A percentile compares a stretch with the other conserved stretches of the same genome.
Evolutionary conservation across 2,329 filamentous ascomycete genomes (phyloP).

Genomic region (Diaporthe ampelina): DNA sequence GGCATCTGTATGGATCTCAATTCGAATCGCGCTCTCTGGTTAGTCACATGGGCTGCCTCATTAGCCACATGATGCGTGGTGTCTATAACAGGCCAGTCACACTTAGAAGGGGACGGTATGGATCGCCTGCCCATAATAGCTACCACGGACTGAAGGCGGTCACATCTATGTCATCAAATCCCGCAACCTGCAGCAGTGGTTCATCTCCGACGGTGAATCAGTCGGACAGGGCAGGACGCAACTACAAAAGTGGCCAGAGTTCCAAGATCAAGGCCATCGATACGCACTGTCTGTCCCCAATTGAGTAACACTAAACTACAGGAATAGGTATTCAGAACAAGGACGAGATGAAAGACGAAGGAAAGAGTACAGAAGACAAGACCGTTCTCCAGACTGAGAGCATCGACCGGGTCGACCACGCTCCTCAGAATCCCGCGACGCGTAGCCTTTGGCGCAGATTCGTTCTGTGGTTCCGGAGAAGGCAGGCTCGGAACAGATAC

Average conservation of each 20-base stretch:
- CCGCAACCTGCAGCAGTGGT: background rate
- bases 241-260: background rate
- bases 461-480: background rate
- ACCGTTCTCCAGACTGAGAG: background rate
- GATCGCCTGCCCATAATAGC: background rate
- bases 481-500: background rate
- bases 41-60: background rate
- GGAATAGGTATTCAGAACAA: background rate
- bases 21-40: background rate
- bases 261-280: background rate
- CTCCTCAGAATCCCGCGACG: background rate
- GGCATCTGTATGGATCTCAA: too few relatives aligned
- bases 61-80: too few relatives aligned
- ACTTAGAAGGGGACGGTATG: background rate
- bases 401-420: background rate
- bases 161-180: background rate
- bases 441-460: background rate
- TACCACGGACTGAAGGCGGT: too few relatives aligned
- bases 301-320: background rate
- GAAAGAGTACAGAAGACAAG: background rate
- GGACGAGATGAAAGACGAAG: background rate
- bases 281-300: background rate
- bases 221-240: background rate
- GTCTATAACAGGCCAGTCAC: background rate
- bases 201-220: background rate